phyloP scores from a whole-genome alignment of 306 rosid genomes.

The barrel medic (Medicago truncatula) region MtrunA17r5.0-ANR NC_053048.1:13931001-13931500 shows the following conservation, averaged over 20 bases:
- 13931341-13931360: neutral
- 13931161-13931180: neutral
- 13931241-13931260: neutral
- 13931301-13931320: neutral
- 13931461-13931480: neutral
- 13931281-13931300: neutral
- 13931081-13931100: neutral
- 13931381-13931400: neutral
- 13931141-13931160: neutral
- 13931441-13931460: neutral
- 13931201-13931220: neutral
- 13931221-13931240: neutral
- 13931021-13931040: neutral
- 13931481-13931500: neutral
- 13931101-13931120: neutral
- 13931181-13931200: neutral
- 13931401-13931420: conserved; percentile 11
- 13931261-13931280: neutral
- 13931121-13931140: neutral
- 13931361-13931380: neutral
- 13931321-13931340: neutral
- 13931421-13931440: neutral
- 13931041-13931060: neutral
- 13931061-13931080: neutral
- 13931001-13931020: neutral